phyloP scores from a whole-genome alignment of 305 asterid species.

The Euphrasia arctica region DNA sequence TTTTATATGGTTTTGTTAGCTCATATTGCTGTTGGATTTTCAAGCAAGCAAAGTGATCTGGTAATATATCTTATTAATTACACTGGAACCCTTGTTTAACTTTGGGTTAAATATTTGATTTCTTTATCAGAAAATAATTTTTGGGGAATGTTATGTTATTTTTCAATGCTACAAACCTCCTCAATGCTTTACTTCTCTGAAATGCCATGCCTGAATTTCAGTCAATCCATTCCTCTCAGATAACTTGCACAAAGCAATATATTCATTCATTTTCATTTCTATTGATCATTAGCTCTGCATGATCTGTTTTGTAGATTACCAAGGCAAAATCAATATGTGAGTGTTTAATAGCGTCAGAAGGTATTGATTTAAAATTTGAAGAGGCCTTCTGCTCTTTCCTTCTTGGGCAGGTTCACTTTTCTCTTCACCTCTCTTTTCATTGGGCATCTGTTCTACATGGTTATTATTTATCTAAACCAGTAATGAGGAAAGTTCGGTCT shows the following conservation, averaged over 20 bases:
- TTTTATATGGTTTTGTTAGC: conserved; percentile 80
- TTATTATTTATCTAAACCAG: conserved; percentile 12
- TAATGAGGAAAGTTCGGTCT: conserved; percentile 23
- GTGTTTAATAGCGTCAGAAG: conserved; percentile 87
- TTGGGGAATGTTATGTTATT: conserved; percentile 3
- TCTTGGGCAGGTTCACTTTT: conserved; percentile 80
- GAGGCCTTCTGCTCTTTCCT: conserved; percentile 92
- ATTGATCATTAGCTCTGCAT: conserved; percentile 25
- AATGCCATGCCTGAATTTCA: conserved; percentile 5
- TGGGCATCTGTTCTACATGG: conserved; percentile 19
- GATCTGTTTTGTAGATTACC: conserved; percentile 52
- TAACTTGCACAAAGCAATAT: conserved; percentile 13
- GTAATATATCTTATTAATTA: conserved; percentile 38
- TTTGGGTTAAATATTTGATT: conserved; percentile 13
- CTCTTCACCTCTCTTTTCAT: conserved; percentile 20
- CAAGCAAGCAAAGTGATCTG: conserved; percentile 82
- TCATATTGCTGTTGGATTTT: conserved; percentile 91
- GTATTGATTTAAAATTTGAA: conserved; percentile 87
- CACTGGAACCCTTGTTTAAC: conserved; percentile 12
- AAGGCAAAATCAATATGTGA: conserved; percentile 79
- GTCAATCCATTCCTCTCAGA: conserved; percentile 12
- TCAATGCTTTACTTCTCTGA: conserved; percentile 24
- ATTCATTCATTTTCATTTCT: conserved; percentile 19
- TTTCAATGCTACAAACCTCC: background rate
- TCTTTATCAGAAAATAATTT: conserved; percentile 11